Percentiles rank a stretch among this genome's conserved stretches.
Evolutionary conservation across 139 green algal genomes (phyloP).

Genomic region (Desmodesmus armatus): DNA sequence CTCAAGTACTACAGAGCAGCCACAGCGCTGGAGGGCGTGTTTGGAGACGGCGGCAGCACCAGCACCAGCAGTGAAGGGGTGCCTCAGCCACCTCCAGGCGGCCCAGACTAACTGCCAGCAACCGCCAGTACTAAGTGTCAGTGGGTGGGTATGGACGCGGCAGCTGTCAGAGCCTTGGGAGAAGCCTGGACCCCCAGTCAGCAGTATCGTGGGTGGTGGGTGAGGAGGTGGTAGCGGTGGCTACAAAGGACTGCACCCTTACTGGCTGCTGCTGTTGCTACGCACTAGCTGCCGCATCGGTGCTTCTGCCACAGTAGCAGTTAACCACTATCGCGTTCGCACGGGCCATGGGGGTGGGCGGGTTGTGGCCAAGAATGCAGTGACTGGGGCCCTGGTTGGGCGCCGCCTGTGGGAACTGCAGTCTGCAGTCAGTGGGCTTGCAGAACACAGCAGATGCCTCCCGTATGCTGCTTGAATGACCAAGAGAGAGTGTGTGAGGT

Average conservation of each 20-base stretch:
- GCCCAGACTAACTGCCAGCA: constrained; percentile 21
- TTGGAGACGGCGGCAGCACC: constrained; percentile 14
- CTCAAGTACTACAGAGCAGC: constrained; percentile 66
- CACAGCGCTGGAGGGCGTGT: constrained; percentile 58
- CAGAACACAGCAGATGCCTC: no score
- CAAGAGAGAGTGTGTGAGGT: no score
- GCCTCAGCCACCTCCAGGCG: constrained; percentile 34
- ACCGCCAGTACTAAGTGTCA: neutral
- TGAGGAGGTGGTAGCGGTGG: neutral
- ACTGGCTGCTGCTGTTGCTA: neutral
- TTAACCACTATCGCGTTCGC: no score
- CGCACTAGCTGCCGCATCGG: no score
- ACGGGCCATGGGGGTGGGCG: no score
- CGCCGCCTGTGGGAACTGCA: no score
- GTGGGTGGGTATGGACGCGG: neutral
- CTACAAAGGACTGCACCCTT: neutral
- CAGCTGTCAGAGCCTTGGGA: neutral
- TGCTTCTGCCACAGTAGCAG: no score
- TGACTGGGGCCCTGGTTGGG: no score
- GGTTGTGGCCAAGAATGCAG: no score
- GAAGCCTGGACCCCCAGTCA: neutral
- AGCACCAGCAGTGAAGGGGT: constrained; percentile 22
- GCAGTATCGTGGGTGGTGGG: neutral
- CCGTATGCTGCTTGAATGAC: no score
- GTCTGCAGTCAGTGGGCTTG: no score